Evolutionary conservation across 2,329 filamentous ascomycete species (phyloP).

Genomic region (Colletotrichum sp.): DNA sequence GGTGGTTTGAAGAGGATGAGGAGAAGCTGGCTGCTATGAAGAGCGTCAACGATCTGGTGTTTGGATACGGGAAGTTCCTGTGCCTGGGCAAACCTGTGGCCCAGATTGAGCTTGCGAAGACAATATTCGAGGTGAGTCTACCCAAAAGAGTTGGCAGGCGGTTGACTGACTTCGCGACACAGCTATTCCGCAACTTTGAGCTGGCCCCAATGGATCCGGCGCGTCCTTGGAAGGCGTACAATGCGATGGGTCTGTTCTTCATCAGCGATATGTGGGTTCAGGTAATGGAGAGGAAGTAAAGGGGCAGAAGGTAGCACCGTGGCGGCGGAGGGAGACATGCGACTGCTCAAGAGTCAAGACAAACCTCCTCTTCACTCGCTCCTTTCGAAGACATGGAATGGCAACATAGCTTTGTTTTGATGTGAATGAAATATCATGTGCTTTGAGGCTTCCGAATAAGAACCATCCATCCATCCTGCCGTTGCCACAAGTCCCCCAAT

Average conservation of each 20-base stretch:
- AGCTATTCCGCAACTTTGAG: conserved; percentile 35
- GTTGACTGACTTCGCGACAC: background rate
- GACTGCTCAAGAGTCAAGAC: too few species aligned
- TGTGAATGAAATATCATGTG: background rate
- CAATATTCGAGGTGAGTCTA: conserved; percentile 39
- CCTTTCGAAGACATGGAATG: fast-evolving
- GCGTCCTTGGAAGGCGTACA: conserved; percentile 29
- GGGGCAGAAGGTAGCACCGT: too few species aligned
- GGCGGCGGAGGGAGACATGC: too few species aligned
- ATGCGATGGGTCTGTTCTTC: conserved; percentile 31
- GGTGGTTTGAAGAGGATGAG: conserved; percentile 55
- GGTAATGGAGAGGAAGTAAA: conserved; percentile 24
- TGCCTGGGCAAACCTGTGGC: conserved; percentile 20
- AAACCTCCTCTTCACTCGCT: background rate
- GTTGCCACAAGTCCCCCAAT: background rate
- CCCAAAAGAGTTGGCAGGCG: fast-evolving
- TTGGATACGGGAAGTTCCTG: conserved; percentile 17
- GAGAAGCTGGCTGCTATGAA: conserved; percentile 7
- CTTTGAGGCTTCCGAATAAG: fast-evolving
- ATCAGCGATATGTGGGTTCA: conserved; percentile 39
- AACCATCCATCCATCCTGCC: background rate
- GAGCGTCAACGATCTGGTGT: conserved; percentile 11
- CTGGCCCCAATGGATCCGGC: conserved; percentile 29
- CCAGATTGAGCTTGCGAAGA: conserved; percentile 11
- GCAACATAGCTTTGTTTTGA: background rate